Conservation (phyloP, 371 early-diverging fungal species). For the Batrachochytrium dendrobatidis region DNA sequence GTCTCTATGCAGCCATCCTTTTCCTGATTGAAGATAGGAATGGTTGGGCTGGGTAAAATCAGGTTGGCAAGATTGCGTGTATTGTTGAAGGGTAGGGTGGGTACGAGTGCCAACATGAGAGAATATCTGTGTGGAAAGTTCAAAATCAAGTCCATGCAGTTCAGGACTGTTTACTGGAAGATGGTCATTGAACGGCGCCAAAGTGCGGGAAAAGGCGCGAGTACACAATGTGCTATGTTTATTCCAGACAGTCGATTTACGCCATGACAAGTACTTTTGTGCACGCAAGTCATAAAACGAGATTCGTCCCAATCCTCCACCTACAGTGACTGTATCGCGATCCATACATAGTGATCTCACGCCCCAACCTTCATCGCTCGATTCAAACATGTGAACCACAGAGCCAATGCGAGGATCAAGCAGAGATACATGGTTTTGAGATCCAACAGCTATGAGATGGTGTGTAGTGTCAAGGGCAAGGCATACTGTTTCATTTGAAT, state of each 20-base stretch:
- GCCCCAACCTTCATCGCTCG: slow-evolving; percentile 62
- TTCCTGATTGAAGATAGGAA: slow-evolving; percentile 23
- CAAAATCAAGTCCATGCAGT: too few species aligned
- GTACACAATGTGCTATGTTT: too few species aligned
- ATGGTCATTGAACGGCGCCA: too few species aligned
- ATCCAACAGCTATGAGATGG: slow-evolving; percentile 52
- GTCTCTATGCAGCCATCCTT: slow-evolving; percentile 45
- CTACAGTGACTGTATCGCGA: slow-evolving; percentile 47
- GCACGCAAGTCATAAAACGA: slow-evolving; percentile 39
- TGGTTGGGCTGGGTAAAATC: slow-evolving; percentile 32
- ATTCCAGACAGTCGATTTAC: too few species aligned
- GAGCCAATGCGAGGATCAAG: slow-evolving; percentile 45
- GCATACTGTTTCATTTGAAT: slow-evolving; percentile 51
- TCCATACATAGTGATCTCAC: slow-evolving; percentile 52
- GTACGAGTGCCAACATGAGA: too few species aligned
- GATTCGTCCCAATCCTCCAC: slow-evolving; percentile 44
- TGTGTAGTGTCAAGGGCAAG: slow-evolving; percentile 30
- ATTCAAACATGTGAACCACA: slow-evolving; percentile 40
- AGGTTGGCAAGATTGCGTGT: background rate
- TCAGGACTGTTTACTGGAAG: too few species aligned
- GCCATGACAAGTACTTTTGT: slow-evolving; percentile 30
- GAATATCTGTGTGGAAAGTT: too few species aligned
- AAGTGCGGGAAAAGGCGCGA: too few species aligned
- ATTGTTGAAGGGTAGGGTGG: too few species aligned
- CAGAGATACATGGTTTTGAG: slow-evolving; percentile 50